Conservation (phyloP, 2,329 filamentous ascomycete genomes). For the Diaporthe amygdali region DNA sequence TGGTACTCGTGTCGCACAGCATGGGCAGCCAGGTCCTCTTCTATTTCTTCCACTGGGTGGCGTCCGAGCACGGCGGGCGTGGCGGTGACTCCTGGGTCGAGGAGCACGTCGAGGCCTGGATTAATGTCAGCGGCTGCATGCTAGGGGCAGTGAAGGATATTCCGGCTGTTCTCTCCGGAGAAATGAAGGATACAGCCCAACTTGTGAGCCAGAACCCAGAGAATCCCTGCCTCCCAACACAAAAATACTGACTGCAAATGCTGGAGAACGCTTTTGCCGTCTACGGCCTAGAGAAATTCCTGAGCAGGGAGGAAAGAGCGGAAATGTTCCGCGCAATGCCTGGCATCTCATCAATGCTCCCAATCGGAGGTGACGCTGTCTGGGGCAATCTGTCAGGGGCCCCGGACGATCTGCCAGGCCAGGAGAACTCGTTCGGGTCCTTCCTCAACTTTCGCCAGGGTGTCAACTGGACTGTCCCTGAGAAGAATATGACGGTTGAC, state of each 20-base stretch:
- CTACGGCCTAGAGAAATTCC: conserved; percentile 94
- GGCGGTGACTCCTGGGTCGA: conserved; percentile 92
- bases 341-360: conserved; percentile 94
- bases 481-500: conserved; percentile 80
- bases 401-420: conserved; percentile 81
- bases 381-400: conserved; percentile 91
- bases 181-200: conserved; percentile 98
- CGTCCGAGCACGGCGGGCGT: conserved; percentile 76
- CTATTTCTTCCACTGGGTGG: conserved; percentile 80
- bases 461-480: conserved; percentile 67
- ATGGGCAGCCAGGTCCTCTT: conserved; percentile 97
- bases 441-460: conserved; percentile 81
- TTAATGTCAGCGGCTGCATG: conserved; percentile 98
- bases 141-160: conserved; percentile 91
- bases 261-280: conserved; percentile 83
- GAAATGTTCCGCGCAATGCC: conserved; percentile 98
- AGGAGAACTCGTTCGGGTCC: conserved; percentile 76
- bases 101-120: conserved; percentile 88
- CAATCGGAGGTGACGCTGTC: conserved; percentile 90
- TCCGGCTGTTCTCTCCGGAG: conserved; percentile 88
- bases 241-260: conserved; percentile 10
- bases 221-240: neutral
- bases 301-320: conserved; percentile 86
- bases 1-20: conserved; percentile 87
- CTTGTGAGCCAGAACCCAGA: conserved; percentile 44